These are phyloP conservation scores for Cladochytrium replicatum DNA, from an alignment of 192 early-diverging fungal genomes.

Conservation along the genomic window DNA sequence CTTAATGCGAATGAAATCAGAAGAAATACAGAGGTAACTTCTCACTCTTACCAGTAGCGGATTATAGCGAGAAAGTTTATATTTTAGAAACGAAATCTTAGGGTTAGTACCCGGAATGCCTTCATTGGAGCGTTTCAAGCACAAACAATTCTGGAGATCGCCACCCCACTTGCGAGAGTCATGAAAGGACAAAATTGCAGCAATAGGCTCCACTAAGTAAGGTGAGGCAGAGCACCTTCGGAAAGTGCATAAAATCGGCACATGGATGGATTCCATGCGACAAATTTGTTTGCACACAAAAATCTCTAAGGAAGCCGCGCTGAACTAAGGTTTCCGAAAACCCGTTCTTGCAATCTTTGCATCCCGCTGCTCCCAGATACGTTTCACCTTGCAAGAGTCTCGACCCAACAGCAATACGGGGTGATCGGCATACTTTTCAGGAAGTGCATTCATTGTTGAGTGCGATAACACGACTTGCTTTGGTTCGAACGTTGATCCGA, in stretches of 20 bases:
- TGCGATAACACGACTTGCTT: conserved; percentile 72
- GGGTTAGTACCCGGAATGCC: background rate
- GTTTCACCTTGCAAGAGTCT: conserved; percentile 15
- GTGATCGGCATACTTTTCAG: conserved; percentile 43
- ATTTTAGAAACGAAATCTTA: too few relatives aligned
- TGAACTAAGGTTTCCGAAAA: conserved; percentile 49
- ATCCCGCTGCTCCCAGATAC: background rate
- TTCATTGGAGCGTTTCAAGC: conserved; percentile 50
- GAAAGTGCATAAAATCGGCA: conserved; percentile 50
- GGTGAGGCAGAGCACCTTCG: background rate
- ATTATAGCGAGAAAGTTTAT: too few relatives aligned
- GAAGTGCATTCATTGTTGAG: conserved; percentile 70
- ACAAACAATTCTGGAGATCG: conserved; percentile 70
- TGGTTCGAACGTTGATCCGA: conserved; percentile 6
- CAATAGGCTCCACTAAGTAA: conserved; percentile 34
- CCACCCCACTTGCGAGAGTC: conserved; percentile 83
- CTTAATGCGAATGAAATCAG: background rate
- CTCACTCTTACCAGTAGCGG: too few relatives aligned
- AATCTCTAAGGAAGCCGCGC: too few relatives aligned
- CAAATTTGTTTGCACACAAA: conserved; percentile 59
- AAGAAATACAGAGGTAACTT: too few relatives aligned
- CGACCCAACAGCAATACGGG: conserved; percentile 68
- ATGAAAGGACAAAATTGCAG: conserved; percentile 73
- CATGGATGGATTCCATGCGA: conserved; percentile 46
- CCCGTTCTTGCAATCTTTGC: conserved; percentile 47